Evolutionary conservation across 2,329 filamentous ascomycete species (phyloP).

Genomic region (Myriosclerotinia scirpicola): DNA sequence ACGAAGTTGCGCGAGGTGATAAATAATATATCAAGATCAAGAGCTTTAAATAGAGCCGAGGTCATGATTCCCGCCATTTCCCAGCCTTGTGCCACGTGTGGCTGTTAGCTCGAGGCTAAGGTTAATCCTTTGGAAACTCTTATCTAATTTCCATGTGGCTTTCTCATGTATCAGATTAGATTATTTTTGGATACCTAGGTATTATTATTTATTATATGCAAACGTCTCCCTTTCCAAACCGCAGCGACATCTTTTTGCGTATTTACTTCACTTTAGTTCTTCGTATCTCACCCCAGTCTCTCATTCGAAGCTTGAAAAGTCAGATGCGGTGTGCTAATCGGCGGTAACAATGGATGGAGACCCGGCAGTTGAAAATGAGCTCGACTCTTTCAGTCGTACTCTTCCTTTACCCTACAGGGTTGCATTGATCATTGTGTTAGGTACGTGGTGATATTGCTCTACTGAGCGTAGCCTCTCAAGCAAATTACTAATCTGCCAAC

Average conservation of each 20-base stretch:
- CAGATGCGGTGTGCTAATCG: conserved; percentile 36
- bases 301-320: conserved; percentile 28
- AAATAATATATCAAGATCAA: background rate
- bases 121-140: background rate
- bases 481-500: conserved; percentile 28
- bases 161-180: conserved; percentile 11
- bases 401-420: conserved; percentile 90
- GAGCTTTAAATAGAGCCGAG: conserved; percentile 16
- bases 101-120: conserved; percentile 17
- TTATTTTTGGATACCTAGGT: conserved; percentile 21
- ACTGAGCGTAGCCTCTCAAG: conserved; percentile 11
- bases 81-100: conserved; percentile 19
- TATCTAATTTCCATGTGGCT: conserved; percentile 13
- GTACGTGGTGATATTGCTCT: conserved; percentile 50
- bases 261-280: conserved; percentile 5
- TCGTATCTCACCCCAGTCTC: conserved; percentile 34
- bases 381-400: conserved; percentile 83
- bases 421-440: conserved; percentile 79
- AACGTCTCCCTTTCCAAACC: conserved; percentile 12
- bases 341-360: conserved; percentile 66
- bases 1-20: background rate
- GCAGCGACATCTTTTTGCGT: background rate
- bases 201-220: background rate
- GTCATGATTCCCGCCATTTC: conserved; percentile 15
- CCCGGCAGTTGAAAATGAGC: conserved; percentile 64